phyloP scores from a whole-genome alignment of 1,139 yeast genomes.

The Geotrichum aggregatum region DNA sequence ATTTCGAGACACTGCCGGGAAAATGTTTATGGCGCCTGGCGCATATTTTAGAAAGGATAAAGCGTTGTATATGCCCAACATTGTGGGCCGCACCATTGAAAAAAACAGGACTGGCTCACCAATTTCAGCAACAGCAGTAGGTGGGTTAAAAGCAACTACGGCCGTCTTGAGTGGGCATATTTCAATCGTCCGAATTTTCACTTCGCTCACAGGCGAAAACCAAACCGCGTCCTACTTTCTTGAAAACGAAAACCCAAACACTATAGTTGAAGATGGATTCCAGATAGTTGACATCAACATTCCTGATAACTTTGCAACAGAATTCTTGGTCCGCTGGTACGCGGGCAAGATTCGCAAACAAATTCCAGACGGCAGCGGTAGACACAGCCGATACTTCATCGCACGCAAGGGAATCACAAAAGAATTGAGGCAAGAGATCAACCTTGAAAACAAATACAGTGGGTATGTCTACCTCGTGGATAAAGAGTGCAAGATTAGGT shows the following conservation, averaged over 20 bases:
- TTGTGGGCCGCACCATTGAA: conserved; percentile 54
- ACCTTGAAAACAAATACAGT: conserved; percentile 70
- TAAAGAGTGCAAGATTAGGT: conserved; percentile 65
- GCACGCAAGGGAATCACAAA: conserved; percentile 58
- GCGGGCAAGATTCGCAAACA: conserved; percentile 44
- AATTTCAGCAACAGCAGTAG: background rate
- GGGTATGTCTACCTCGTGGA: conserved; percentile 79
- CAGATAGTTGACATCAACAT: conserved; percentile 73
- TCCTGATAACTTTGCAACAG: conserved; percentile 68
- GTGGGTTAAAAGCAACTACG: conserved; percentile 43
- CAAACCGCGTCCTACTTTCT: conserved; percentile 61
- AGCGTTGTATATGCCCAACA: conserved; percentile 81
- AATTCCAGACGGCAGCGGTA: conserved; percentile 42
- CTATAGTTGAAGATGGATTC: conserved; percentile 37
- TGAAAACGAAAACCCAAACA: conserved; percentile 32
- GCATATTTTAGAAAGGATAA: conserved; percentile 72
- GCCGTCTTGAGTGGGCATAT: conserved; percentile 49
- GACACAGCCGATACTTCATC: conserved; percentile 56
- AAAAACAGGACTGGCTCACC: background rate
- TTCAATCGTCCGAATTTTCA: conserved; percentile 60
- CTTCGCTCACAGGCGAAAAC: conserved; percentile 69
- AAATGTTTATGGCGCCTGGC: conserved; percentile 74
- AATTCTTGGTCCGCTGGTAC: conserved; percentile 52
- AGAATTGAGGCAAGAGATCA: conserved; percentile 55
- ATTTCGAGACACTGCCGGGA: conserved; percentile 76